phyloP scores from a whole-genome alignment of 73 alveolate genomes.

The Uronychia setigera region DNA sequence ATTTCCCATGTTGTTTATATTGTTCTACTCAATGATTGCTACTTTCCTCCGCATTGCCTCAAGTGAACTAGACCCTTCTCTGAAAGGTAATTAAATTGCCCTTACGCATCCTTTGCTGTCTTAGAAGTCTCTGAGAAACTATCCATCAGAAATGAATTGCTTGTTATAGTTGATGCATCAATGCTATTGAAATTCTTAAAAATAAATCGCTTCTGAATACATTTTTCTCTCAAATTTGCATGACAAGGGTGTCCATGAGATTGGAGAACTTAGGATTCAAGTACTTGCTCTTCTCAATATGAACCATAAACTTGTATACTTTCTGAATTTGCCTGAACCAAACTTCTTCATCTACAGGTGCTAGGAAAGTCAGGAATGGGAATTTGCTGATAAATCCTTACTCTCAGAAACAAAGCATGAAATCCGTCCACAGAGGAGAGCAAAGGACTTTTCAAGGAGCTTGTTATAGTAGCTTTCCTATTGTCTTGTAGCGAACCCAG shows the following conservation, averaged over 20 bases:
- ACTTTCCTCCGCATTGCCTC: too few species aligned
- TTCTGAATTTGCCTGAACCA: background rate
- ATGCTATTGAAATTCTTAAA: background rate
- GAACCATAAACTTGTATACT: slow-evolving; percentile 4
- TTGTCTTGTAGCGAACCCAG: slow-evolving; percentile 54
- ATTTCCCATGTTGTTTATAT: too few species aligned
- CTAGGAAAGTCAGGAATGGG: too few species aligned
- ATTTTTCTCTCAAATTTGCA: background rate
- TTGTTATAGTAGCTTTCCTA: slow-evolving; percentile 31
- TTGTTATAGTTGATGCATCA: background rate
- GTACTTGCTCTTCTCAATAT: slow-evolving; percentile 25
- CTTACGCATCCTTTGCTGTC: background rate
- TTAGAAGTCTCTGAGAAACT: background rate
- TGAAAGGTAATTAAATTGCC: too few species aligned
- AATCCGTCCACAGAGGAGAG: background rate
- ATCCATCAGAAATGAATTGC: background rate
- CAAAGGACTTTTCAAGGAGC: slow-evolving; percentile 1
- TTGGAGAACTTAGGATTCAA: slow-evolving; percentile 6
- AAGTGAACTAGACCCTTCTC: too few species aligned
- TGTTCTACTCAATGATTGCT: too few species aligned
- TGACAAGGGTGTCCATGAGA: background rate
- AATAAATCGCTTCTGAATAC: background rate
- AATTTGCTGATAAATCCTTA: too few species aligned
- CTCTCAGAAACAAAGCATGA: background rate
- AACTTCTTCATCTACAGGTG: background rate